Evolutionary conservation across 2,329 filamentous ascomycete species (phyloP).

Genomic region (Microdochium nivale): DNA sequence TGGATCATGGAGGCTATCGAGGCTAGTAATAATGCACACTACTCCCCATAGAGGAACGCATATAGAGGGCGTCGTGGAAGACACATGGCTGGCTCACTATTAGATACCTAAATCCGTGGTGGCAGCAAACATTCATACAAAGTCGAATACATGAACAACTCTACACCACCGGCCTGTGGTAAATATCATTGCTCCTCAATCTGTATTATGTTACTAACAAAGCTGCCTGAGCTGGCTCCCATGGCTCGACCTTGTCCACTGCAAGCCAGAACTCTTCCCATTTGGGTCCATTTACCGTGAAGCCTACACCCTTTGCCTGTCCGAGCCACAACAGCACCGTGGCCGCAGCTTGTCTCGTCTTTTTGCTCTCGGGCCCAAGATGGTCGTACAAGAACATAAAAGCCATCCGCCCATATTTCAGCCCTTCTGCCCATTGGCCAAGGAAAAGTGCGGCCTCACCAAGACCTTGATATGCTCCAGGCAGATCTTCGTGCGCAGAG

Average conservation of each 20-base stretch:
- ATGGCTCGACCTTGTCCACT: not conserved
- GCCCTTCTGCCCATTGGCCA: not conserved
- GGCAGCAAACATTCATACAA: too few species aligned
- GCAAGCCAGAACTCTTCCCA: not conserved
- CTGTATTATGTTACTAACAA: not conserved
- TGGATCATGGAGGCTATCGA: conserved; percentile 49
- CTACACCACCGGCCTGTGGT: not conserved
- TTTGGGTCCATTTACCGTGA: not conserved
- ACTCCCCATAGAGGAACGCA: not conserved
- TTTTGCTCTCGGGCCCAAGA: not conserved
- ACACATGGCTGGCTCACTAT: too few species aligned
- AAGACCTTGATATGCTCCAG: not conserved
- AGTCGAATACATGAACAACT: too few species aligned
- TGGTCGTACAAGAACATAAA: not conserved
- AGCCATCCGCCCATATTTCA: not conserved
- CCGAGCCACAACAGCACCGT: not conserved
- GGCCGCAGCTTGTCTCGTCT: not conserved
- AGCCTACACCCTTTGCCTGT: not conserved
- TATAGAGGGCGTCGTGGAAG: not conserved
- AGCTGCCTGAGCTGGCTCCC: not conserved
- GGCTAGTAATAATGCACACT: conserved; percentile 2
- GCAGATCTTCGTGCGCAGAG: not conserved
- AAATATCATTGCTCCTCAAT: not conserved
- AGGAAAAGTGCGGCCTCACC: not conserved
- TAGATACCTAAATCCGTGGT: too few species aligned